Percentiles rank a stretch among this genome's conserved stretches.
phyloP scores from a whole-genome alignment of 345 rosid species.

The Populus simonii region DNA sequence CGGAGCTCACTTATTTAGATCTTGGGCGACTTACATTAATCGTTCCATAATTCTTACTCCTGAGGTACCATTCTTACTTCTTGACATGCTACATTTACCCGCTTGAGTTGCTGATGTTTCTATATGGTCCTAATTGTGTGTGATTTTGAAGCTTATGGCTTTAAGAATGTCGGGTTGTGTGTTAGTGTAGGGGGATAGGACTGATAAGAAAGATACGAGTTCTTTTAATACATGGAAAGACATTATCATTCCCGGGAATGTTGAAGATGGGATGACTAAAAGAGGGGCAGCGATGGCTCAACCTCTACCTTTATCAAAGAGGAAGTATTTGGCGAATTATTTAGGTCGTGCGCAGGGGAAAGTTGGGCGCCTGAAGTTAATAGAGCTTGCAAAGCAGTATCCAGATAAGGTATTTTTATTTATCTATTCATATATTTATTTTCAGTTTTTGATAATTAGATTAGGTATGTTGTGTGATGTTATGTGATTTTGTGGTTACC shows the following conservation, averaged over 20 bases:
- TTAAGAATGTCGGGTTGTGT: conserved; percentile 7
- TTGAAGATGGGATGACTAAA: conserved; percentile 84
- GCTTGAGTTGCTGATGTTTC: background rate
- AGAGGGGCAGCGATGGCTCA: conserved; percentile 43
- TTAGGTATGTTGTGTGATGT: background rate
- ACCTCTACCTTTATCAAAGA: conserved; percentile 73
- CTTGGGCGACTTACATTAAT: conserved; percentile 70
- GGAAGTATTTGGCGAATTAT: conserved; percentile 83
- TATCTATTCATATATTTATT: background rate
- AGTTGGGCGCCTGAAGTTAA: conserved; percentile 74
- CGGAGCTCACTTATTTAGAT: conserved; percentile 82
- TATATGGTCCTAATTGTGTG: background rate
- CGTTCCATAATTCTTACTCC: conserved; percentile 82
- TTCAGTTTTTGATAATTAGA: background rate
- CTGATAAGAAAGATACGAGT: conserved; percentile 83
- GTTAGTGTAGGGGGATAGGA: conserved; percentile 80
- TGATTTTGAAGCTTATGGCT: background rate
- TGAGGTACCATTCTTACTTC: conserved; percentile 43
- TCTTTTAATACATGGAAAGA: conserved; percentile 98
- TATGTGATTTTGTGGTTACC: background rate
- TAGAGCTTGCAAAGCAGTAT: conserved; percentile 75
- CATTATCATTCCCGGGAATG: conserved; percentile 90
- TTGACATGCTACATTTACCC: background rate
- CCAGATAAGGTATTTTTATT: conserved; percentile 63
- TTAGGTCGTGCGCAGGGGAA: conserved; percentile 93